Conservation (phyloP, 345 rosid species). For the Populus davidiana region DNA sequence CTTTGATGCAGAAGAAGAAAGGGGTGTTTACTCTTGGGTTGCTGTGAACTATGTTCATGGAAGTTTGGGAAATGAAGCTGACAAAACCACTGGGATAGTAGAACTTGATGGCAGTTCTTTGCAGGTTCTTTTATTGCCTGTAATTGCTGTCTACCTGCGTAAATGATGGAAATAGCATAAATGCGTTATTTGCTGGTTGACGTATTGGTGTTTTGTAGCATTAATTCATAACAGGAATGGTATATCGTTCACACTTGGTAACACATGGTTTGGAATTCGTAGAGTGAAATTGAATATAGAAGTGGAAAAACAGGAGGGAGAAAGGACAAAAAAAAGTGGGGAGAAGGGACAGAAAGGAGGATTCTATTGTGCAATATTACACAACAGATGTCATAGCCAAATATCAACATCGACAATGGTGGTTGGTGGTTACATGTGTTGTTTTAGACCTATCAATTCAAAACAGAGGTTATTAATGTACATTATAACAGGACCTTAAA, state of each 20-base stretch:
- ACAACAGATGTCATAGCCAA: too few relatives aligned
- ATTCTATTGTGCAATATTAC: too few relatives aligned
- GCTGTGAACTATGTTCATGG: constrained; percentile 49
- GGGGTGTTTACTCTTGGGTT: constrained; percentile 41
- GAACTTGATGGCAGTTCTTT: constrained; percentile 46
- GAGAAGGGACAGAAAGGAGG: too few relatives aligned
- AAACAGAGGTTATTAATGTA: too few relatives aligned
- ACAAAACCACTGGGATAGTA: constrained; percentile 38
- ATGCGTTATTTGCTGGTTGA: too few relatives aligned
- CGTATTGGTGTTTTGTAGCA: not conserved
- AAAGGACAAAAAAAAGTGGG: too few relatives aligned
- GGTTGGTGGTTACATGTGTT: too few relatives aligned
- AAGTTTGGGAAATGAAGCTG: constrained; percentile 39
- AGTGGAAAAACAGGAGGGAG: not conserved
- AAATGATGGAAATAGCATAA: not conserved
- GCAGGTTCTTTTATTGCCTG: constrained; percentile 33
- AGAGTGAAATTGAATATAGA: not conserved
- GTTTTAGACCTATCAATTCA: too few relatives aligned
- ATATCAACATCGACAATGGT: too few relatives aligned
- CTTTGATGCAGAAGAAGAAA: constrained; percentile 33
- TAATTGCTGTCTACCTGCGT: not conserved
- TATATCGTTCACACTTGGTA: not conserved
- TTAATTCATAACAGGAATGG: too few relatives aligned
- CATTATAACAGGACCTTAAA: too few relatives aligned
- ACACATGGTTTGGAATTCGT: not conserved